These are phyloP conservation scores for Diaporthe ampelina DNA, from an alignment of 2,329 filamentous ascomycete species.

Conservation along the genomic window DNA sequence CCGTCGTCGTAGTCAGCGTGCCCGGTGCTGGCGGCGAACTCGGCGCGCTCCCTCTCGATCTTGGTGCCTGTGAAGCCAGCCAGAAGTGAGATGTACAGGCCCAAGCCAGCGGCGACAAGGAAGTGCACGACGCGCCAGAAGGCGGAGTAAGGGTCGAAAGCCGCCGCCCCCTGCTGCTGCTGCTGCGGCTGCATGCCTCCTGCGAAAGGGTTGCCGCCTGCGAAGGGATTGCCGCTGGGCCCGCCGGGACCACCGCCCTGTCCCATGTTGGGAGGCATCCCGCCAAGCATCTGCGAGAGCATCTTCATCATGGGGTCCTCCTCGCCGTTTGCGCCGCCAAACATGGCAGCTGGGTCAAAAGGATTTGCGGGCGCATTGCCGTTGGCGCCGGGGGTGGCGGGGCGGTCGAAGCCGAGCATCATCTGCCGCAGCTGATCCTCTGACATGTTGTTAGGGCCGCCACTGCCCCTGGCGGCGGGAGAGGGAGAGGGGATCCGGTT, in stretches of 20 bases:
- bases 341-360: slow-evolving; percentile 49
- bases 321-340: slow-evolving; percentile 45
- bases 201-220: slow-evolving; percentile 50
- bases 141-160: slow-evolving; percentile 56
- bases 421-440: slow-evolving; percentile 75
- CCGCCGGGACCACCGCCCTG: slow-evolving; percentile 52
- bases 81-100: slow-evolving; percentile 77
- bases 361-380: slow-evolving; percentile 43
- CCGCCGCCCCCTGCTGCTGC: slow-evolving; percentile 51
- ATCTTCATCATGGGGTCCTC: slow-evolving; percentile 81
- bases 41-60: slow-evolving; percentile 65
- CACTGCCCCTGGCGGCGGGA: slow-evolving; percentile 45
- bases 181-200: slow-evolving; percentile 55
- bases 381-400: slow-evolving; percentile 47
- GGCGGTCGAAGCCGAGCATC: slow-evolving; percentile 70
- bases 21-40: slow-evolving; percentile 50
- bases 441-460: slow-evolving; percentile 56
- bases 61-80: slow-evolving; percentile 79
- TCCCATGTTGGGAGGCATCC: slow-evolving; percentile 43
- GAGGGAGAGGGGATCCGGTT: slow-evolving; percentile 50
- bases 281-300: slow-evolving; percentile 78
- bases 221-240: slow-evolving; percentile 49
- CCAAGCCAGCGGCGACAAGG: slow-evolving; percentile 77
- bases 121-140: slow-evolving; percentile 83
- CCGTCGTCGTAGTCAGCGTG: slow-evolving; percentile 44